phyloP scores from a whole-genome alignment of 805 yeast genomes.

The Ogataea angusta region DNA sequence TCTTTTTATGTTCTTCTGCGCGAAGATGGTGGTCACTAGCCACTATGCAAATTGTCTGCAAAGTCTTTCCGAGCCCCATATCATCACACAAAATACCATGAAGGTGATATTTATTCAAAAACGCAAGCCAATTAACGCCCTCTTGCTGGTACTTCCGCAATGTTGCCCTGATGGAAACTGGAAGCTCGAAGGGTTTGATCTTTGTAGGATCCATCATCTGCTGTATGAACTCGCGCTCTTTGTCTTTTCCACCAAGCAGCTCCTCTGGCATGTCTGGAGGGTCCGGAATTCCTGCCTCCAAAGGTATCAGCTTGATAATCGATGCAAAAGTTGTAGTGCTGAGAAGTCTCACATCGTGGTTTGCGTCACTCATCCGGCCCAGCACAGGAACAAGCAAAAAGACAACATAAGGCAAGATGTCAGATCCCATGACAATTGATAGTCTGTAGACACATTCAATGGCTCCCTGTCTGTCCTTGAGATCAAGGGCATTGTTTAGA shows the following conservation, averaged over 20 bases:
- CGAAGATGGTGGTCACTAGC: slow-evolving; percentile 93
- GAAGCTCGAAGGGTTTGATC: slow-evolving; percentile 81
- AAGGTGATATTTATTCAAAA: slow-evolving; percentile 86
- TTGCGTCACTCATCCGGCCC: slow-evolving; percentile 97
- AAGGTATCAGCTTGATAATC: slow-evolving; percentile 89
- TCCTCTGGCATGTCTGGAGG: slow-evolving; percentile 88
- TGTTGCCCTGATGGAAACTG: slow-evolving; percentile 89
- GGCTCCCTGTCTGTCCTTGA: slow-evolving; percentile 84
- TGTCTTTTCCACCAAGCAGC: slow-evolving; percentile 81
- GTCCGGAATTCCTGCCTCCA: slow-evolving; percentile 96
- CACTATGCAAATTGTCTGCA: slow-evolving; percentile 95
- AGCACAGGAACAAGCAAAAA: slow-evolving; percentile 93
- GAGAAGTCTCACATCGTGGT: slow-evolving; percentile 78
- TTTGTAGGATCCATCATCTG: slow-evolving; percentile 98
- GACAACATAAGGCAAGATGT: slow-evolving; percentile 89
- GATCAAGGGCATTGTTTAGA: slow-evolving; percentile 69
- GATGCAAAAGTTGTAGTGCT: slow-evolving; percentile 97
- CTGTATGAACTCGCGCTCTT: slow-evolving; percentile 89
- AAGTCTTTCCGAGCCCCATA: slow-evolving; percentile 98
- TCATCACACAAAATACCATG: slow-evolving; percentile 99
- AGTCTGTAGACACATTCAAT: slow-evolving; percentile 88
- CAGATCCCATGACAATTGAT: slow-evolving; percentile 79
- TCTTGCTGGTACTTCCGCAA: slow-evolving; percentile 95
- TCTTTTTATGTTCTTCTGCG: slow-evolving; percentile 59
- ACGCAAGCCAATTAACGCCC: slow-evolving; percentile 97